These are phyloP conservation scores for Rubus idaeus DNA, from an alignment of 306 rosid genomes.

Conservation along the genomic window DNA sequence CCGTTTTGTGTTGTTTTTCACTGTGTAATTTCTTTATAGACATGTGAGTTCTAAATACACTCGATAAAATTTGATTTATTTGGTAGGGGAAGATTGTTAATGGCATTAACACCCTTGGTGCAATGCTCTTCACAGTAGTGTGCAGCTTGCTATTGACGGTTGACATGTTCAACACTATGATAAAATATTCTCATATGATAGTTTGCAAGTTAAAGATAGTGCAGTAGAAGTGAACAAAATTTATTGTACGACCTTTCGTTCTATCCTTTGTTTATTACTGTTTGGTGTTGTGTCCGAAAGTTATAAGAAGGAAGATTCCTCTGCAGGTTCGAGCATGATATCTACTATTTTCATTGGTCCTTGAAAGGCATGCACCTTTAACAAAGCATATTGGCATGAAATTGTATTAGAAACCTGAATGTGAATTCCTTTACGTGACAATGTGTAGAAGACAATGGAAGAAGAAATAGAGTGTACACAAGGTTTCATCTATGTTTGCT, in stretches of 20 bases:
- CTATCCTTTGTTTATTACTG: constrained; percentile 13
- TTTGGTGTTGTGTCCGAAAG: constrained; percentile 3
- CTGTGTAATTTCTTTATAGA: constrained; percentile 4
- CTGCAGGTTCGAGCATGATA: constrained; percentile 13
- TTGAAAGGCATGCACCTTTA: constrained; percentile 6
- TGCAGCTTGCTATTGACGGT: neutral
- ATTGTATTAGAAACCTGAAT: neutral
- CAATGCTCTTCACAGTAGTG: neutral
- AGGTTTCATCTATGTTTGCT: constrained; percentile 1
- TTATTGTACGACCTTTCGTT: neutral
- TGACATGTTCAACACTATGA: neutral
- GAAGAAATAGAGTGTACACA: neutral
- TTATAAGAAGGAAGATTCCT: constrained; percentile 20
- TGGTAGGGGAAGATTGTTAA: neutral
- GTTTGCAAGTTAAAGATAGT: neutral
- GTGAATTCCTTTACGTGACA: neutral
- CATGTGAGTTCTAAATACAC: neutral
- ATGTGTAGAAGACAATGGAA: neutral
- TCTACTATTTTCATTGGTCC: neutral
- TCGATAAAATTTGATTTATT: constrained; percentile 8
- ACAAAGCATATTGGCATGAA: neutral
- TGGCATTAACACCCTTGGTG: neutral
- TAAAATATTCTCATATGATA: neutral
- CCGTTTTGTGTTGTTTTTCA: neutral
- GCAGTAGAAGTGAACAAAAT: too few relatives aligned